Conservation (phyloP, 805 yeast genomes). For the Candida andamanensis region DNA sequence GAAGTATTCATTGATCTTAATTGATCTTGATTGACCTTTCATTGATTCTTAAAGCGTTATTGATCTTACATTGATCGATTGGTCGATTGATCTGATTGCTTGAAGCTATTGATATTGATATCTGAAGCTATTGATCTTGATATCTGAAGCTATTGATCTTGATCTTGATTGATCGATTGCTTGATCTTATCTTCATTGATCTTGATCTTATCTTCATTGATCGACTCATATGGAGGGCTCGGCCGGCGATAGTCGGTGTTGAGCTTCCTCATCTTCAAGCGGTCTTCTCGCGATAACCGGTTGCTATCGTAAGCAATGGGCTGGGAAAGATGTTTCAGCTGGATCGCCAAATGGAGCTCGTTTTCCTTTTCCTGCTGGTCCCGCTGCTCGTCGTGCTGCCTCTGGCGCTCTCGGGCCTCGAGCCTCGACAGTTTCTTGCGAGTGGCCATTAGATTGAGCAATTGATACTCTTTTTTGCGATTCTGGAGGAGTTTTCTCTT, state of each 20-base stretch:
- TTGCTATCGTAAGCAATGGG: constrained; percentile 12
- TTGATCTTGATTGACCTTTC: too few relatives aligned
- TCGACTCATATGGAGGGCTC: not conserved
- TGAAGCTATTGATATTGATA: not conserved
- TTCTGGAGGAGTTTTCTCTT: constrained; percentile 51
- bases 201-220: not conserved
- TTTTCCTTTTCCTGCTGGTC: constrained; percentile 29
- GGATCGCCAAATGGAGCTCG: constrained; percentile 40
- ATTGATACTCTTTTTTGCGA: constrained; percentile 57
- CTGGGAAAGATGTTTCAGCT: constrained; percentile 14
- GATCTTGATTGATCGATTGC: not conserved
- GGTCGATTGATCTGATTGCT: too few relatives aligned
- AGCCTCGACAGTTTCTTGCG: constrained; percentile 72
- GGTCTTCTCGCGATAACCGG: constrained; percentile 28
- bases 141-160: not conserved
- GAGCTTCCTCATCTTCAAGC: constrained; percentile 27
- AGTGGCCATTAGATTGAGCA: constrained; percentile 58
- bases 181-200: not conserved
- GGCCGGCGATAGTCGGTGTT: constrained; percentile 7
- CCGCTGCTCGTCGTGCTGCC: constrained; percentile 49
- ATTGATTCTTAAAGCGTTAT: too few relatives aligned
- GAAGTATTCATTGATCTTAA: too few relatives aligned
- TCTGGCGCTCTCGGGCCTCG: constrained; percentile 54
- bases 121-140: not conserved
- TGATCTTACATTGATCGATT: too few relatives aligned